Percentiles rank a stretch among this genome's conserved stretches.
Conservation (phyloP, 139 green algal genomes). For the Chlorella vulgaris region DNA sequence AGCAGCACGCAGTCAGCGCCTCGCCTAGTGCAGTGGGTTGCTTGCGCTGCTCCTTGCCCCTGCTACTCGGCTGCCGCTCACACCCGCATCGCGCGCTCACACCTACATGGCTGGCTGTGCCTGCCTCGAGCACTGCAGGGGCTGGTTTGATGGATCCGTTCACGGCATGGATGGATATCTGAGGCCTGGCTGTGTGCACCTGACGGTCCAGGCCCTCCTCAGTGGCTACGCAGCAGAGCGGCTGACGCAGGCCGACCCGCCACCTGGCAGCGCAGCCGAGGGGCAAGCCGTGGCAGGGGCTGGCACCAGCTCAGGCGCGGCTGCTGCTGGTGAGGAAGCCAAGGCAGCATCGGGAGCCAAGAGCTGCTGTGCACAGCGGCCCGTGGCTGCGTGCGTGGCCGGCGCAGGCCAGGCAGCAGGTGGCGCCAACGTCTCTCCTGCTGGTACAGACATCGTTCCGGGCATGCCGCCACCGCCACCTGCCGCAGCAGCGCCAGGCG, state of each 20-base stretch:
- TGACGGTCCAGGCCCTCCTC: conserved; percentile 68
- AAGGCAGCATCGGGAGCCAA: too few relatives aligned
- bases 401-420: too few relatives aligned
- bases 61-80: neutral
- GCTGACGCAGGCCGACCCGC: neutral
- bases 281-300: neutral
- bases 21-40: too few relatives aligned
- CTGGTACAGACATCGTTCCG: too few relatives aligned
- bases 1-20: too few relatives aligned
- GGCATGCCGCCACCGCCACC: too few relatives aligned
- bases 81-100: neutral
- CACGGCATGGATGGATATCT: conserved; percentile 70
- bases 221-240: neutral
- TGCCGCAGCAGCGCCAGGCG: too few relatives aligned
- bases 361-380: too few relatives aligned
- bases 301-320: neutral
- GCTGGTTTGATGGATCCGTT: conserved; percentile 4
- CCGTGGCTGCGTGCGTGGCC: too few relatives aligned
- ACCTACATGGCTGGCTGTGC: conserved; percentile 47
- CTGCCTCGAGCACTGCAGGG: conserved; percentile 55
- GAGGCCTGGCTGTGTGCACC: conserved; percentile 79
- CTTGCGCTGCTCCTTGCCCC: conserved; percentile 25
- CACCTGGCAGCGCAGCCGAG: neutral
- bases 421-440: too few relatives aligned
- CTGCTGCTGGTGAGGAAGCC: too few relatives aligned